Evolutionary conservation across 78 protist genomes (phyloP).

Genomic region (Dictyostelium discoideum): DNA sequence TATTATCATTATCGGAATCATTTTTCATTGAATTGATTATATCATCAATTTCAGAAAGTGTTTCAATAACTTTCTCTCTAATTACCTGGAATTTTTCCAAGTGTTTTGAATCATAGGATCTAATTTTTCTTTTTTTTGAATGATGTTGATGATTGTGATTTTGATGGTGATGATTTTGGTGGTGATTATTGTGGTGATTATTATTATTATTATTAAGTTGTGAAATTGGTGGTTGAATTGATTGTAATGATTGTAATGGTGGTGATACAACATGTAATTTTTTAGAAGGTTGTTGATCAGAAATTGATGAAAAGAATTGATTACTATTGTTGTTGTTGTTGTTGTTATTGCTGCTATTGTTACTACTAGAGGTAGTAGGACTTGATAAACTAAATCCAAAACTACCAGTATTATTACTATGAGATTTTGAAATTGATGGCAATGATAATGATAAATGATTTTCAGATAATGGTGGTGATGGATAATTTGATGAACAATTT

Average conservation of each 20-base stretch:
- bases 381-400: conserved; percentile 16
- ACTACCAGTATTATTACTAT: neutral
- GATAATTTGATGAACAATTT: neutral
- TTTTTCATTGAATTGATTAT: neutral
- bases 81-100: neutral
- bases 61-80: neutral
- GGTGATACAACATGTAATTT: neutral
- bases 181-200: neutral
- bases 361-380: neutral
- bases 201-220: neutral
- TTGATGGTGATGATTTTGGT: neutral
- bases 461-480: conserved; percentile 9
- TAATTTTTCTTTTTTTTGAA: conserved; percentile 3
- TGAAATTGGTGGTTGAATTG: neutral
- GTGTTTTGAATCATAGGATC: neutral
- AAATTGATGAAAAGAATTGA: neutral
- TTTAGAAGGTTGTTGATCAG: neutral
- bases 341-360: neutral
- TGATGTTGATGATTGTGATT: neutral
- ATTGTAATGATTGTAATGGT: neutral
- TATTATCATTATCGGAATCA: conserved; percentile 6
- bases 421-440: neutral
- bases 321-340: neutral
- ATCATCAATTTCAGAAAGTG: neutral
- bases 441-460: conserved; percentile 2